Percentiles rank a stretch among this genome's conserved stretches.
Evolutionary conservation across 306 rosid species (phyloP).

Genomic region (Senna siamea): DNA sequence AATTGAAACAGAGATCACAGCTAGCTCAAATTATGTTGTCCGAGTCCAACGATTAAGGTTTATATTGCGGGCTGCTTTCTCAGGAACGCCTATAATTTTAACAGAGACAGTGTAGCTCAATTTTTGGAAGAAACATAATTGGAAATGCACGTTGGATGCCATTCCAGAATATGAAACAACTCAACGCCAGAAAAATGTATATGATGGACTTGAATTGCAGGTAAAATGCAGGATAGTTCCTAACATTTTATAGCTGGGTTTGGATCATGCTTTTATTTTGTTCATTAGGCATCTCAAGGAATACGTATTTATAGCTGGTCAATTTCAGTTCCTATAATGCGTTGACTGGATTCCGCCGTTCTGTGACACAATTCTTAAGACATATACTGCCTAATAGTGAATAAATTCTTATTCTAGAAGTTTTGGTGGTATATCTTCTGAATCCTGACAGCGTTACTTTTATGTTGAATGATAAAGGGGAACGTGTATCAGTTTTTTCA

Average conservation of each 20-base stretch:
- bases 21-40: background rate
- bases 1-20: too few relatives aligned
- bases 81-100: constrained; percentile 74
- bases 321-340: constrained; percentile 7
- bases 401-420: too few relatives aligned
- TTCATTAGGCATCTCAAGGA: constrained; percentile 2
- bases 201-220: too few relatives aligned
- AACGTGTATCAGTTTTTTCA: too few relatives aligned
- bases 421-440: too few relatives aligned
- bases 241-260: background rate
- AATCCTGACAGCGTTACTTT: too few relatives aligned
- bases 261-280: too few relatives aligned
- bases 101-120: constrained; percentile 71
- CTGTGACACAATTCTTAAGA: background rate
- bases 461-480: too few relatives aligned
- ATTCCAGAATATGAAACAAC: constrained; percentile 61
- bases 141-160: constrained; percentile 65
- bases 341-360: background rate
- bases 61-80: constrained; percentile 15
- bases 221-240: too few relatives aligned
- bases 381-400: too few relatives aligned
- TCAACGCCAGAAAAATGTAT: too few relatives aligned
- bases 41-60: constrained; percentile 70
- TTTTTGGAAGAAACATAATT: constrained; percentile 58
- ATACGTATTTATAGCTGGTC: constrained; percentile 6